phyloP scores from a whole-genome alignment of 371 early-diverging fungal species.

The Mycotypha africana region DNA sequence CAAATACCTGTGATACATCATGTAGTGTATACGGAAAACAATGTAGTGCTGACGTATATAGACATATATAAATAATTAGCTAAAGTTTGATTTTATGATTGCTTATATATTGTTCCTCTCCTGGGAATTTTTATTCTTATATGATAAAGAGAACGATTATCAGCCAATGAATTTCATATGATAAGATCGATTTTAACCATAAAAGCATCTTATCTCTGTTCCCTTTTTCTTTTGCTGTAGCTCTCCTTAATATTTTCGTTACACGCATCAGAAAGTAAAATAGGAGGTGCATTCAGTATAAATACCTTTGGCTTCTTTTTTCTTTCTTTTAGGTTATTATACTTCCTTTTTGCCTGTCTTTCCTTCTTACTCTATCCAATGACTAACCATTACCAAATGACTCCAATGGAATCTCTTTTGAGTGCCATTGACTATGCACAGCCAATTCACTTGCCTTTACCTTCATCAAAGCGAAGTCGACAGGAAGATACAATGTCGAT shows the following conservation, averaged over 20 bases:
- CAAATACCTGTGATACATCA: neutral
- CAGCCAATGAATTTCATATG: slow-evolving; percentile 29
- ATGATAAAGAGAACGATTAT: neutral
- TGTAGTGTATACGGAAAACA: no score
- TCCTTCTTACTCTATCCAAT: no score
- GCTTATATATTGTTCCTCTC: no score
- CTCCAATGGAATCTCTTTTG: slow-evolving; percentile 43
- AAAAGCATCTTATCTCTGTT: no score
- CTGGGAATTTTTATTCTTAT: neutral
- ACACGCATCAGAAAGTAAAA: slow-evolving; percentile 8
- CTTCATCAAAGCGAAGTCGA: slow-evolving; percentile 8
- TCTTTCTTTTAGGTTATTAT: slow-evolving; percentile 4
- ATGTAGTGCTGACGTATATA: no score
- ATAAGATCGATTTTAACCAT: slow-evolving; percentile 46
- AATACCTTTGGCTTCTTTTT: neutral
- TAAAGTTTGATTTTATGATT: no score
- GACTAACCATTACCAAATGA: no score
- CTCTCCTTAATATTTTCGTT: slow-evolving; percentile 28
- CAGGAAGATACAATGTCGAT: slow-evolving; percentile 37
- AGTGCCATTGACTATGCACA: slow-evolving; percentile 36
- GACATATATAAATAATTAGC: no score
- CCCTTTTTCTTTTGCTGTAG: no score
- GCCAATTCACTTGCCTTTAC: slow-evolving; percentile 24
- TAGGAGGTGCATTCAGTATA: no score
- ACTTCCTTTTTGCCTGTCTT: slow-evolving; percentile 23